Base-by-base conservation (phyloP, 257 asterid species). In the Ballota nigra region DNA sequence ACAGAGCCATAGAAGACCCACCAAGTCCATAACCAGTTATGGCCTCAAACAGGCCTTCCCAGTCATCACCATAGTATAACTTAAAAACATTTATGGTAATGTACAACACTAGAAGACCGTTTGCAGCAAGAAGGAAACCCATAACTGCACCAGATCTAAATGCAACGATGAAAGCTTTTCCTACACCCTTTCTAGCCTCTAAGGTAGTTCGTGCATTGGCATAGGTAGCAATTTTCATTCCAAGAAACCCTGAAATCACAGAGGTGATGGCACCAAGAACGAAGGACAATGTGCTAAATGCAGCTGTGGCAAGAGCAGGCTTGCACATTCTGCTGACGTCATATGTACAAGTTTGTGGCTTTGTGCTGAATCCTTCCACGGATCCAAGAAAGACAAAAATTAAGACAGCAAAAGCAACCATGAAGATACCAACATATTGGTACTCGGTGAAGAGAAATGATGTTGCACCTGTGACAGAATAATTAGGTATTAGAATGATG, bases 71-170 rank as follows among this genome's bases (percentile, higher is more conserved):
- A 63, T 78, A 83, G 61, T 81, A 83, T 65, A 83, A 59, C 49
- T 81, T 81, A 57, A 84, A 84, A 52, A 81, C 58, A 66, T 84
- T 84, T 36, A 81, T 81, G n/a, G 84, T 28, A 13, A 84, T 66
- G 69, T 63, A 84, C 5, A 84, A 73, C 29, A 81, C 82, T 62
- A 84, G 73, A 47, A 79, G 86, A 18, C 89, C 89, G 52, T 77
- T 82, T 47, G 89, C 80, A n/a, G 89, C 88, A 51, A 84, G 86
- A 24, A 84, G 83, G 76, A 81, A 81, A 22, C 88, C 88, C 86
- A 84, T 84, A 11, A 84, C 86, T 63, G 88, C 83, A 66, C 84
- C 86, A 19, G 84, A 81, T 51, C 88, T 77, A 20, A 82, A 82
- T 29, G 89, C 85, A 66, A 65, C 59, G 1, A 74, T 72, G 60